Evolutionary conservation across 257 asterid species (phyloP).

Genomic region (Paraleonurus japonicus): DNA sequence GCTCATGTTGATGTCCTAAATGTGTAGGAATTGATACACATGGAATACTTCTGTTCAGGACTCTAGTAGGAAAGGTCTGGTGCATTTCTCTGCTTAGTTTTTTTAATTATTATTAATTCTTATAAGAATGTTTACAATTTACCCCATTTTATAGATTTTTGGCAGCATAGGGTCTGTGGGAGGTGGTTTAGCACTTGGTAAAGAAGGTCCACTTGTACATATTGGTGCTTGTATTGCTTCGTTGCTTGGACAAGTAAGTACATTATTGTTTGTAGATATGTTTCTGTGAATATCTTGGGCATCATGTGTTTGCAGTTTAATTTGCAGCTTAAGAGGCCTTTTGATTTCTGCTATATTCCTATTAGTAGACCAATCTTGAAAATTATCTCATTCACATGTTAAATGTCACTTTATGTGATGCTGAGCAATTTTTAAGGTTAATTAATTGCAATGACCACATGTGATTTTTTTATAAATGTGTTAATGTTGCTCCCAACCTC

Average conservation of each 20-base stretch:
- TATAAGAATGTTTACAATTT: constrained; percentile 13
- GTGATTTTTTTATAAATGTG: background rate
- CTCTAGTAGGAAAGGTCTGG: constrained; percentile 90
- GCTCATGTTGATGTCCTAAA: constrained; percentile 22
- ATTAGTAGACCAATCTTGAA: background rate
- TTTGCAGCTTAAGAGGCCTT: constrained; percentile 21
- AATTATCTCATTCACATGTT: background rate
- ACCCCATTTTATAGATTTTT: constrained; percentile 55
- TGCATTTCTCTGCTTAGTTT: constrained; percentile 3
- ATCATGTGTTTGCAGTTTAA: constrained; percentile 11
- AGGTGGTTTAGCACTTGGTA: constrained; percentile 98
- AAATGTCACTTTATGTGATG: background rate
- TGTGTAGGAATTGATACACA: constrained; percentile 89
- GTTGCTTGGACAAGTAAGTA: constrained; percentile 94
- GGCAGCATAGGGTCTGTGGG: constrained; percentile 99
- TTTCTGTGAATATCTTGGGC: constrained; percentile 6
- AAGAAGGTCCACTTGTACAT: constrained; percentile 99
- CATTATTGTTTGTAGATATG: background rate
- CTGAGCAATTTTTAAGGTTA: constrained; percentile 16
- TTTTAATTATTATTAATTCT: constrained; percentile 13
- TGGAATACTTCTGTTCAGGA: constrained; percentile 94
- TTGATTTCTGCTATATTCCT: background rate
- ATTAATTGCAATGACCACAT: constrained; percentile 3
- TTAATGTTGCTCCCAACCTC: constrained; percentile 9
- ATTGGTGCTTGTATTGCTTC: constrained; percentile 99